phyloP scores from a whole-genome alignment of 2,329 filamentous ascomycete species.

The Botrytis cinerea region DNA sequence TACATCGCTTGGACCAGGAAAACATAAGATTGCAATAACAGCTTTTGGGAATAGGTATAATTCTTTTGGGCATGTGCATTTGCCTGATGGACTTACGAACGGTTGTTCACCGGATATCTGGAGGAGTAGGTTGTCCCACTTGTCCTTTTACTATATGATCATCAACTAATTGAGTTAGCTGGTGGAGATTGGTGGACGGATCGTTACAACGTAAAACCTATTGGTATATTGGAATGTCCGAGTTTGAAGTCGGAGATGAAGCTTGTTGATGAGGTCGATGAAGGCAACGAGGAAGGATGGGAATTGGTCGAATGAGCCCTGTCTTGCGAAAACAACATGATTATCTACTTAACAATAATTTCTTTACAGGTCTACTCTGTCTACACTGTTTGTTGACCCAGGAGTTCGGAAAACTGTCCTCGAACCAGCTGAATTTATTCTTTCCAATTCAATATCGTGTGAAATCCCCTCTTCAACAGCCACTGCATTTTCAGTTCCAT shows the following conservation, averaged over 20 bases:
- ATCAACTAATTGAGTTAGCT: conserved; percentile 22
- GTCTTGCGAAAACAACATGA: neutral
- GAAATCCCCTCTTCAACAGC: conserved; percentile 26
- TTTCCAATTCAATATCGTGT: conserved; percentile 47
- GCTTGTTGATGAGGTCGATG: neutral
- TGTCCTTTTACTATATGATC: neutral
- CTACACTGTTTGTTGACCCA: conserved; percentile 39
- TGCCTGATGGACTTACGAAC: conserved; percentile 32
- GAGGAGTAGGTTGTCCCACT: conserved; percentile 32
- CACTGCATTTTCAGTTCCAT: neutral
- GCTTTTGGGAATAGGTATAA: conserved; percentile 40
- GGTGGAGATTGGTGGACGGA: conserved; percentile 35
- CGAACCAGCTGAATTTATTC: conserved; percentile 60
- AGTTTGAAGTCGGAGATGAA: neutral
- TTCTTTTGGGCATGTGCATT: conserved; percentile 39
- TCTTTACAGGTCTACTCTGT: neutral
- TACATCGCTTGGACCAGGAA: conserved; percentile 26
- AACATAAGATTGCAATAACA: conserved; percentile 34
- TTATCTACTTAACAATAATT: neutral
- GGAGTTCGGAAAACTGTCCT: conserved; percentile 58
- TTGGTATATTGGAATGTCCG: conserved; percentile 30
- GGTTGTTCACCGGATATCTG: conserved; percentile 34
- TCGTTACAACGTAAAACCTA: conserved; percentile 29
- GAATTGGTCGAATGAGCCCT: neutral
- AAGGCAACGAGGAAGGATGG: conserved; percentile 1